Conservation (phyloP, 2,329 filamentous ascomycete genomes). For the Ustulina deusta region DNA sequence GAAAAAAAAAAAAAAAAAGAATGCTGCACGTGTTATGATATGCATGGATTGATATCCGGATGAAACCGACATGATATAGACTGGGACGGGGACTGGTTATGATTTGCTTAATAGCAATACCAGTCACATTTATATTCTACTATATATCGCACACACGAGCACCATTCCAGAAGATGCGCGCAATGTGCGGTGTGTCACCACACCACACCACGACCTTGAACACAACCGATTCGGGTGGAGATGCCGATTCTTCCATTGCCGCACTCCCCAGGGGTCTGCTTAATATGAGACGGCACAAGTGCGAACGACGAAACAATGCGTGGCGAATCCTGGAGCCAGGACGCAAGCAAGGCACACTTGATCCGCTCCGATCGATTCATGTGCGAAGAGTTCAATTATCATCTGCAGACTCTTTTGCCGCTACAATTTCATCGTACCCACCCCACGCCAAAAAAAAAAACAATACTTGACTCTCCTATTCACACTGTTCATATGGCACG, state of each 20-base stretch:
- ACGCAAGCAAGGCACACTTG: constrained; percentile 8
- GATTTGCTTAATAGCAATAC: constrained; percentile 35
- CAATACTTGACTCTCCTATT: constrained; percentile 36
- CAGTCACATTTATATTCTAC: constrained; percentile 35
- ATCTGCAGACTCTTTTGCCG: neutral
- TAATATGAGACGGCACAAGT: constrained; percentile 3
- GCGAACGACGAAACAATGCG: neutral
- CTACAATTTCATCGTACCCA: neutral
- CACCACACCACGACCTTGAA: neutral
- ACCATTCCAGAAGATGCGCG: constrained; percentile 8
- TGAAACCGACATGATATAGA: constrained; percentile 48
- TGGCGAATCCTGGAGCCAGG: neutral
- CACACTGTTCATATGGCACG: constrained; percentile 44
- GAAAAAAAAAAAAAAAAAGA: constrained; percentile 28
- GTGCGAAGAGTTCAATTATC: neutral
- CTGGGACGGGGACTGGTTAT: constrained; percentile 39
- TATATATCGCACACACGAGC: constrained; percentile 33
- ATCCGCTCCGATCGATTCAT: neutral
- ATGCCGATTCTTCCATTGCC: constrained; percentile 6
- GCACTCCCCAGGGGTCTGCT: neutral
- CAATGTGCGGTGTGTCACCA: constrained; percentile 3
- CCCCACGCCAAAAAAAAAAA: neutral
- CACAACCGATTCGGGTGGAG: neutral
- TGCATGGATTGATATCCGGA: constrained; percentile 43
- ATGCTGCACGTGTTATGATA: constrained; percentile 47